These are phyloP conservation scores for Eucalyptus sp. DNA, from an alignment of 345 rosid species.

Conservation along the genomic window DNA sequence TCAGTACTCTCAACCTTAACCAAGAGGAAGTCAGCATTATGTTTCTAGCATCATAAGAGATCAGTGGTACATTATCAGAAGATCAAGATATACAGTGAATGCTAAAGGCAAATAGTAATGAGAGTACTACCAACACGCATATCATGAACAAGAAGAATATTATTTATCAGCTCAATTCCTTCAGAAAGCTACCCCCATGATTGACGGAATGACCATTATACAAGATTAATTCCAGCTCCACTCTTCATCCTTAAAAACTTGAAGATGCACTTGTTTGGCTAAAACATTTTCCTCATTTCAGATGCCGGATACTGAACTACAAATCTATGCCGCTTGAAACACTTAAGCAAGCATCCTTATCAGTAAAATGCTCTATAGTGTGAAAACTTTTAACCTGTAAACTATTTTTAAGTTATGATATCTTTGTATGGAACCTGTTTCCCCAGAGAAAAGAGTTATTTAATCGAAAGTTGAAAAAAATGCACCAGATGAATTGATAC, in stretches of 20 bases:
- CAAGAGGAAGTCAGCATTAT: neutral
- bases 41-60: neutral
- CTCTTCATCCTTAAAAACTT: neutral
- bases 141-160: neutral
- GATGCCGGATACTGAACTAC: neutral
- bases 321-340: neutral
- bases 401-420: neutral
- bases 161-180: neutral
- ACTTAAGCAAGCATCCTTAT: neutral
- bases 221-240: neutral
- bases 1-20: neutral
- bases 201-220: neutral
- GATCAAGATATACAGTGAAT: neutral
- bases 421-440: neutral
- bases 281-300: neutral
- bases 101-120: neutral
- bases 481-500: neutral
- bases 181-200: neutral
- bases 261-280: neutral
- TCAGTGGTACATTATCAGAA: neutral
- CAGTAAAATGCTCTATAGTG: neutral
- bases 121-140: neutral
- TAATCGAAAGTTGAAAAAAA: neutral
- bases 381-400: neutral
- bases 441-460: neutral